Evolutionary conservation across 805 yeast genomes (phyloP), one percentile per base, ranked within the genome.

Genomic region (Myxozyma neotropica): DNA sequence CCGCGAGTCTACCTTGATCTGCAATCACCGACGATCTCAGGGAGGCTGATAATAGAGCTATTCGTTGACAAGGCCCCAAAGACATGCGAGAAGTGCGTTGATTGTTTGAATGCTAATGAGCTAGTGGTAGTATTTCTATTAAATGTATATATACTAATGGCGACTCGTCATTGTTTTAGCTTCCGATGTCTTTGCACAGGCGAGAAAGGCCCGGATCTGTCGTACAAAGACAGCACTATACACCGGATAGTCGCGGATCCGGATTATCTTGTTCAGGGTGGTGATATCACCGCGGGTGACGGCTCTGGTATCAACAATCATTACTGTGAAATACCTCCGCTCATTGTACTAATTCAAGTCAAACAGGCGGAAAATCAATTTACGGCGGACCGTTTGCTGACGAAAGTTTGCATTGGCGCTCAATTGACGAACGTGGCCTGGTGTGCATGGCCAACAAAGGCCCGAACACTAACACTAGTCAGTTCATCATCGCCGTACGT

Each of bases 251-350:
- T 88, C 63, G 79, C 83, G 45, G 55, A 58, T 26, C 81, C 81
- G 44, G 80, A 80, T 55, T 88, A 87, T 71, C 82, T 88, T 84
- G 80, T 90, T 66, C 95, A 88, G 75, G 95, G 96, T 57, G 96
- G 96, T 63, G 92, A 89, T 73, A 84, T 86, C 69, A 84, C 86
- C 64, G 80, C 67, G 24, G 72, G 71, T 45, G 76, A 72, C 50
- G 92, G 93, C 10, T 77, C 81, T 54, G 95, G 94, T 57, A 35
- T n/a, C n/a, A n/a, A n/a, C n/a, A n/a, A n/a, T n/a, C n/a, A n/a
- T n/a, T n/a, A 55, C 13, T 33, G 26, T 3, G 10, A 12, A 31
- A 35, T 36, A 24, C 8, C 33, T 0, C 10, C n/a, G 4, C 0
- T n/a, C n/a, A n/a, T n/a, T n/a, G n/a, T n/a, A n/a, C 40, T 10